phyloP scores from a whole-genome alignment of 345 rosid species.

The Abelmoschus esculentus region DNA sequence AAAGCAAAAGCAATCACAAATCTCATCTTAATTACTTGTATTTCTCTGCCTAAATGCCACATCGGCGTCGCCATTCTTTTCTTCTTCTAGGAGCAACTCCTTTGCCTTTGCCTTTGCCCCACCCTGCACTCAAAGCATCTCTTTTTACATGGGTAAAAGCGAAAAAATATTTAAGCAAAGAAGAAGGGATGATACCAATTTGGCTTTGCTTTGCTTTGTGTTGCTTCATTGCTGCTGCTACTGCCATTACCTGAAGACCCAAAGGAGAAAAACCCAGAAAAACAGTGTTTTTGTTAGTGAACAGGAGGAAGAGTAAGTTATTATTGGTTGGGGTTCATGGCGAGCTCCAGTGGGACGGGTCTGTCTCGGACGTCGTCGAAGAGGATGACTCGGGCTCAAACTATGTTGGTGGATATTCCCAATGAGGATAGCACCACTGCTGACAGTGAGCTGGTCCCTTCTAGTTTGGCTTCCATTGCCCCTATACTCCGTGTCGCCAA shows the following conservation, averaged over 20 bases:
- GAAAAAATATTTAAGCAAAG: conserved; percentile 5
- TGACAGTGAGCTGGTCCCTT: conserved; percentile 92
- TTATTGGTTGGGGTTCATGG: conserved; percentile 38
- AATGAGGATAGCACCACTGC: conserved; percentile 29
- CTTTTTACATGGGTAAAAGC: not conserved
- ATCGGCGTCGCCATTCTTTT: conserved; percentile 33
- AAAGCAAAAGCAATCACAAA: conserved; percentile 22
- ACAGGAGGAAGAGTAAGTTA: not conserved
- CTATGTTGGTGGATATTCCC: conserved; percentile 41
- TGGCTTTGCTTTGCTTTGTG: not conserved
- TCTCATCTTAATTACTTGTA: not conserved
- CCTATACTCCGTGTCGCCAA: conserved; percentile 93
- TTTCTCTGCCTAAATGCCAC: not conserved
- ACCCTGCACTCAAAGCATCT: conserved; percentile 59
- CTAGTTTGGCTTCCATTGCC: conserved; percentile 58
- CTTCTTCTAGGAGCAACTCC: conserved; percentile 41
- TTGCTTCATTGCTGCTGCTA: not conserved
- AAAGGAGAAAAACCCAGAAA: too few relatives aligned
- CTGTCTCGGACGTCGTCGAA: conserved; percentile 34
- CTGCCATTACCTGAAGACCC: not conserved
- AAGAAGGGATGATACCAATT: not conserved
- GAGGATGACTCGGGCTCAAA: conserved; percentile 42
- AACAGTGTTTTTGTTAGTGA: not conserved
- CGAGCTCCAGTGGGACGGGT: conserved; percentile 56
- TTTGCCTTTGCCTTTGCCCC: conserved; percentile 29